These are phyloP conservation scores for Boletus vinaceobasis DNA, from an alignment of 768 basidiomycete species.

Conservation along the genomic window DNA sequence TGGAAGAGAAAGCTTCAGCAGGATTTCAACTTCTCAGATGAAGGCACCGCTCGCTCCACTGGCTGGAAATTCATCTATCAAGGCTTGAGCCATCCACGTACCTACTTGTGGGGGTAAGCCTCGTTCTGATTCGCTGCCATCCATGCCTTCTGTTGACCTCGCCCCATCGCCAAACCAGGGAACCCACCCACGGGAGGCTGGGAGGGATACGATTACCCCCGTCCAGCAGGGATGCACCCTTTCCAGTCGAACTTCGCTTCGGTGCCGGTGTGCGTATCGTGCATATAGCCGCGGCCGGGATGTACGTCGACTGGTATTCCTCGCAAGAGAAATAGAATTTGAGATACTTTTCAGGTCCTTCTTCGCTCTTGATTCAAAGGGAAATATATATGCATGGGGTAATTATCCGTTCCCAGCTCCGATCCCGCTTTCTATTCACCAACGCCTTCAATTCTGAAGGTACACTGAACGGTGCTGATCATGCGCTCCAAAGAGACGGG, in stretches of 20 bases:
- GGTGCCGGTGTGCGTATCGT: conserved; percentile 60
- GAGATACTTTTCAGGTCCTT: conserved; percentile 61
- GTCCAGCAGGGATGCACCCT: conserved; percentile 46
- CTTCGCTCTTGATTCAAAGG: conserved; percentile 76
- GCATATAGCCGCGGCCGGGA: conserved; percentile 75
- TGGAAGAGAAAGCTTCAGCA: conserved; percentile 68
- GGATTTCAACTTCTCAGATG: conserved; percentile 78
- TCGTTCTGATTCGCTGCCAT: neutral
- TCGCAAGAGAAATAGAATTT: conserved; percentile 1
- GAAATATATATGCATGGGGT: conserved; percentile 83
- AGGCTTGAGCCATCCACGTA: conserved; percentile 53
- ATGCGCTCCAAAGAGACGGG: conserved; percentile 46
- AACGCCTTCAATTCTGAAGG: conserved; percentile 44
- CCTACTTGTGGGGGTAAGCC: conserved; percentile 61
- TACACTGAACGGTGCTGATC: conserved; percentile 48
- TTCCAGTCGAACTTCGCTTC: conserved; percentile 60
- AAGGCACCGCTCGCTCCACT: conserved; percentile 65
- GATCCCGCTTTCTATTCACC: conserved; percentile 3
- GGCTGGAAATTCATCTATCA: conserved; percentile 83
- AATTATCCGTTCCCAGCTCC: neutral
- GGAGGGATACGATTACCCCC: conserved; percentile 45
- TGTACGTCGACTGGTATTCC: conserved; percentile 43
- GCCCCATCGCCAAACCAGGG: conserved; percentile 37
- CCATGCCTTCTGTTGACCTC: neutral
- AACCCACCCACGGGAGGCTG: conserved; percentile 58